Evolutionary conservation across 164 flowering plant species (phyloP), one percentile per base, ranked within the genome.

Genomic region (Protea cynaroides): DNA sequence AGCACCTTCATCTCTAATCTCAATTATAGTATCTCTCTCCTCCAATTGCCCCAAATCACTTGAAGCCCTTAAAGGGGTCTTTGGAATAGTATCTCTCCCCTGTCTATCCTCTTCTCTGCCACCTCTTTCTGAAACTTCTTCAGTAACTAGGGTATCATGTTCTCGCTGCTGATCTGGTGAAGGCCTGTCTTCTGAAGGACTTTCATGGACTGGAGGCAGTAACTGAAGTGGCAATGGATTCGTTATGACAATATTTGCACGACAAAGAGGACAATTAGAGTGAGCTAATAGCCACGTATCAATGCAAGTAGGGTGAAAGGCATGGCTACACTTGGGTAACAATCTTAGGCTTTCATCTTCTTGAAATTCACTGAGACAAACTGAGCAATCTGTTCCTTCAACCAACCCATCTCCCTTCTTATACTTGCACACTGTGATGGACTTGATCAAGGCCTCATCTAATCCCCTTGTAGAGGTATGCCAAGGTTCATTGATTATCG

Each of bases 281-380:
- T 93, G 93, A 34, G 90, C 83, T 59, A 74, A 72, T 12, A 93
- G 78, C 97, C 98, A 93, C 6, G 84, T 85, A 71, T 92, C 98
- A 43, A 92, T 88, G 74, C 97, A 92, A 0, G 68, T 55, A 34
- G 86, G 69, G 71, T 92, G 97, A 69, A 92, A 92, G 47, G 94
- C 96, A 66, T 93, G 98, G 56, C 88, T 81, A 63, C 98, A 93
- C 67, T 88, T 88, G 0, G 96, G 96, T 70, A 92, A 72, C 2
- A 90, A 79, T 72, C 94, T 72, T 12, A 92, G 49, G 38, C 68
- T 76, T 72, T 93, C 97, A 24, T 80, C 81, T 59, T 93, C 94
- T 62, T 74, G 58, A 68, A 92, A 92, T 59, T 86, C 96, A 56
- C 79, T 77, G 10, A 88, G 73, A 62, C 98, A 92, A 69, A 93